Conservation (phyloP, 257 asterid species). For the Nyctanthes arbortristis region DNA sequence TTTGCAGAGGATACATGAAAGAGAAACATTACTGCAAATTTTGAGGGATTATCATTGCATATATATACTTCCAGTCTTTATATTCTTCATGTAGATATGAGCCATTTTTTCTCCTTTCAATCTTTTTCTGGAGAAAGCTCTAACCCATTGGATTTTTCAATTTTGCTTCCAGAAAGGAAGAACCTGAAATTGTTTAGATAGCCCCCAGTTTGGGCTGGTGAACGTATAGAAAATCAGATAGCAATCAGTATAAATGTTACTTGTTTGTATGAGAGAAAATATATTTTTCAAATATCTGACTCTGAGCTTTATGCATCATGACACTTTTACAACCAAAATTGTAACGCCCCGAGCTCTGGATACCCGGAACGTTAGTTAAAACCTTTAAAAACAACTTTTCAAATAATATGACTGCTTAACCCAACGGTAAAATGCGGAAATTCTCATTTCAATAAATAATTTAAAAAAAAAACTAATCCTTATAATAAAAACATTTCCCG, state of each 20-base stretch:
- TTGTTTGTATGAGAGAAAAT: not conserved
- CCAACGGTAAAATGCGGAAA: too few species aligned
- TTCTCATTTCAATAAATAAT: too few species aligned
- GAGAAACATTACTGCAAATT: not conserved
- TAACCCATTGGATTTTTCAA: not conserved
- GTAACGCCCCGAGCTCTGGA: too few species aligned
- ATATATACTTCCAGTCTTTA: slow-evolving; percentile 7
- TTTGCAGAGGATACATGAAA: slow-evolving; percentile 77
- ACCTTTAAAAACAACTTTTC: too few species aligned
- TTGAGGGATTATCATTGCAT: not conserved
- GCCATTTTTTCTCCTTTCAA: not conserved
- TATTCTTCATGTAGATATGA: slow-evolving; percentile 20
- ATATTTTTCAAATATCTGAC: not conserved
- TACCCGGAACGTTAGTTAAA: too few species aligned
- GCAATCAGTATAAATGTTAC: not conserved
- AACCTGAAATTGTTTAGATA: not conserved
- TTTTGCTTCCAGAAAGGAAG: not conserved
- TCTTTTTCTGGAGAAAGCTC: not conserved
- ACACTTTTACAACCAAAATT: not conserved
- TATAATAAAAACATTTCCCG: too few species aligned
- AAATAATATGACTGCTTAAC: too few species aligned
- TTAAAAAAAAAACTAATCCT: too few species aligned
- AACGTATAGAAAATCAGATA: slow-evolving; percentile 21
- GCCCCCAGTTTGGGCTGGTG: slow-evolving; percentile 25
- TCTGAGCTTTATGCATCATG: not conserved